Base-by-base conservation (phyloP, 805 yeast species). In the Scheffersomyces ergatensis region DNA sequence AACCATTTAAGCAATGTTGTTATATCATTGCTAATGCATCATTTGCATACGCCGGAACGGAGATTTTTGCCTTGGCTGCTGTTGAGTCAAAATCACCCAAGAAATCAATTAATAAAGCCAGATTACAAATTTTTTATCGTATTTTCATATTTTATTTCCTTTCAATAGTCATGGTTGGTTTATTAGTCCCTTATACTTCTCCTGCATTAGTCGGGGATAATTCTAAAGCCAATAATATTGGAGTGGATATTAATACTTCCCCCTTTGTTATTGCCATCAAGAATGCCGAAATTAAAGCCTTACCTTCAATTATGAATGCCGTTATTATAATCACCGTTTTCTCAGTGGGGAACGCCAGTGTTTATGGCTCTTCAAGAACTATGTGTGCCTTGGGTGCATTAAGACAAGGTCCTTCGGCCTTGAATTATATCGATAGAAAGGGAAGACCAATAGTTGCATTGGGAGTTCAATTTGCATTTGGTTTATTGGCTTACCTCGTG, bases 21-120 rank as follows among this genome's bases (percentile, higher is more conserved):
- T 51, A 61, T 25, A 73, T 79, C 13, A 80, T 79, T 21, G 74
- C 82, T 46, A 80, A 79, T 26, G 78, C 83, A 27, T 81, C 83
- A 49, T 72, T 82, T 65, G 76, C 85, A 0, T 80, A 79, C 48
- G 81, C 82, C 44, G 86, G 88, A 54, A 77, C 82, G 23, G 88
- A 82, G 60, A 64, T 82, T 45, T 72, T 74, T 54, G 86, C 83
- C 46, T 67, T 82, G 44, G 81, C 83, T 36, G 82, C 84, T 39
- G 83, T 84, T 37, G 88, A 82, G 63, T 78, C 83, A 41, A 69
- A 67, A 30, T 79, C 80, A 59, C 80, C 80, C 37, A 76, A 80
- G 62, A 77, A 71, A 56, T 65, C 83, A 7, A 73, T 82, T 40
- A 85, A 85, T 37, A 65, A 71, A 45, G 85, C 86, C 30, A 77